Evolutionary conservation across 306 rosid species (phyloP), one percentile per base, ranked within the genome.

Genomic region (Quercus berberidifolia): DNA sequence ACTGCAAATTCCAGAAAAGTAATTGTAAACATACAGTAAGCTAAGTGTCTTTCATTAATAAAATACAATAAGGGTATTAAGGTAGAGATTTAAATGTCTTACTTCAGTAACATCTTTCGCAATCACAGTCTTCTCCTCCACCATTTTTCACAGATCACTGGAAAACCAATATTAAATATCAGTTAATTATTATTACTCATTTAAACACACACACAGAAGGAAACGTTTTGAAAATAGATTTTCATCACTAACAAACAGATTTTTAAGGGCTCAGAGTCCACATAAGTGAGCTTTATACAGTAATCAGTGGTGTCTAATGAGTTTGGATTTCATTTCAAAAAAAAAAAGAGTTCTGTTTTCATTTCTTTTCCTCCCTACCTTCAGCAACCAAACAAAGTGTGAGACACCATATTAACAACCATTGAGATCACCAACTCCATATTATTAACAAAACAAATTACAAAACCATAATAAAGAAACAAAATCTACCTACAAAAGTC

Each of bases 41-140:
- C 78, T 30, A 12, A 49, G 17, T 67, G 5, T 65, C 54, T 35
- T 70, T 76, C 46, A 73, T 11, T 12, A 76, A n/a, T 12, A 12
- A 72, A 52, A 33, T 38, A 57, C 11, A n/a, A 11, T 17, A 69
- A 20, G 41, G 21, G n/a, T 56, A 76, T 10, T 26, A 38, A 28
- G 38, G 9, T 31, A 69, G 26, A 23, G 43, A 57, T 56, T 78
- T 81, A 58, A 43, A 77, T 5, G 79, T 28, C 92, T 88, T 83
- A 91, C 98, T 87, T 91, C 97, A 74, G 97, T 90, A 75, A 93
- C 92, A 83, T 91, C 97, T 63, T 87, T 91, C 7, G 98, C 98
- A 69, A 93, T 93, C 70, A 71, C n/a, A 43, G 85, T 10, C 90
- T 84, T 91, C 82, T 86, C 93, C 67, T 84, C 93, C 68, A 71